Evolutionary conservation across 2,329 filamentous ascomycete species (phyloP).

Genomic region (Aspergillus oerlinghausenensis): DNA sequence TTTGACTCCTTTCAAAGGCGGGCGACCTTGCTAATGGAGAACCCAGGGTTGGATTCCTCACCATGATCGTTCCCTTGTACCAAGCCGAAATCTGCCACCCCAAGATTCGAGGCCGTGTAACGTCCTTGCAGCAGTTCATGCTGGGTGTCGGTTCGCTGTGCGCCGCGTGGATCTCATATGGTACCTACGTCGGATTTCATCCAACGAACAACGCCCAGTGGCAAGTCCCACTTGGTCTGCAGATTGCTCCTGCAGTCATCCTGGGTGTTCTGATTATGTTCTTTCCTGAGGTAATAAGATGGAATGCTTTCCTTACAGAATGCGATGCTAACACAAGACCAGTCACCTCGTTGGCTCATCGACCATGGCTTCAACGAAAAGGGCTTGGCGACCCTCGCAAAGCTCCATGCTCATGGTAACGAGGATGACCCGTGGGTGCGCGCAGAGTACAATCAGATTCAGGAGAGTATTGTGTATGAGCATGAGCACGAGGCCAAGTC

Average conservation of each 20-base stretch:
- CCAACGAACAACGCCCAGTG: conserved; percentile 50
- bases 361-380: conserved; percentile 62
- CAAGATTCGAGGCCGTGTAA: conserved; percentile 69
- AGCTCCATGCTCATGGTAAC: conserved; percentile 66
- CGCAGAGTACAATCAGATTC: conserved; percentile 68
- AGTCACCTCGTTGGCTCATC: conserved; percentile 67
- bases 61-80: conserved; percentile 67
- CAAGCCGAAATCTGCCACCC: conserved; percentile 78
- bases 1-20: not conserved
- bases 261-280: conserved; percentile 62
- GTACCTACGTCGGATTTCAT: conserved; percentile 51
- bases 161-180: conserved; percentile 71
- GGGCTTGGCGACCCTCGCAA: conserved; percentile 62
- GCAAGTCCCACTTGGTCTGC: conserved; percentile 64
- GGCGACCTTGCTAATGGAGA: conserved; percentile 32
- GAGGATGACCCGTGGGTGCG: conserved; percentile 63
- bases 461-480: conserved; percentile 61
- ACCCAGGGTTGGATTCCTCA: conserved; percentile 54
- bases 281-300: conserved; percentile 58
- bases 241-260: conserved; percentile 63
- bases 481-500: conserved; percentile 66
- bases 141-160: conserved; percentile 68
- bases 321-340: conserved; percentile 3
- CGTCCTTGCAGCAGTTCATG: conserved; percentile 77
- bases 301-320: not conserved